Conservation (phyloP, 208 protist genomes). For the Trichomonas tenax region DNA sequence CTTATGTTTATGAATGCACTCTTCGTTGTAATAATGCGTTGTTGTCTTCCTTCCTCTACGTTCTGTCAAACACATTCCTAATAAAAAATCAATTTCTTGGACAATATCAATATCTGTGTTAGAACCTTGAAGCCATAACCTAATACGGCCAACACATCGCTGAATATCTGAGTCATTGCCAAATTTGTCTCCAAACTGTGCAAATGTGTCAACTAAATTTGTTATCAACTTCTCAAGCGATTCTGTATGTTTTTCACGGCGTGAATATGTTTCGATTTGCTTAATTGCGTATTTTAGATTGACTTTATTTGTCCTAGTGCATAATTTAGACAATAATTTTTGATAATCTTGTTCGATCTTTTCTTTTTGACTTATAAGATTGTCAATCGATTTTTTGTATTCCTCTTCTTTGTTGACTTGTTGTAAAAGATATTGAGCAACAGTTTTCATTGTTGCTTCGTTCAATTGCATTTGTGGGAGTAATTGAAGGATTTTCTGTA, state of each 20-base stretch:
- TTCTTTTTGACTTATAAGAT: background rate
- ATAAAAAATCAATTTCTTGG: conserved; percentile 6
- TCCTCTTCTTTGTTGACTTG: background rate
- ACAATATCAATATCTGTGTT: background rate
- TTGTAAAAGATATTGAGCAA: background rate
- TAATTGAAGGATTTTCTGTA: background rate
- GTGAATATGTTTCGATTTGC: background rate
- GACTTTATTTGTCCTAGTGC: background rate
- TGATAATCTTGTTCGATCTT: background rate
- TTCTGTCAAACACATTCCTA: background rate
- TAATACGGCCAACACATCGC: background rate
- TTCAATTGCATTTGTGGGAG: background rate
- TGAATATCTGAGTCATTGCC: background rate
- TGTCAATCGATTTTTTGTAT: background rate
- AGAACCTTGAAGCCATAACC: background rate
- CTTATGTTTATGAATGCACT: background rate
- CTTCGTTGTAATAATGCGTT: background rate
- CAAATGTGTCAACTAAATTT: background rate
- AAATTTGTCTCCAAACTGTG: background rate
- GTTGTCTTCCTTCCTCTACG: background rate
- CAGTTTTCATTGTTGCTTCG: background rate
- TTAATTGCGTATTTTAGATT: background rate
- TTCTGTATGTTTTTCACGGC: background rate
- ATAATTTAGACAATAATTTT: background rate
- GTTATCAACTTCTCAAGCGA: background rate